Percentiles rank a stretch among this genome's conserved stretches.
phyloP scores from a whole-genome alignment of 2,329 filamentous ascomycete genomes.

The Monosporascus sp. region DNA sequence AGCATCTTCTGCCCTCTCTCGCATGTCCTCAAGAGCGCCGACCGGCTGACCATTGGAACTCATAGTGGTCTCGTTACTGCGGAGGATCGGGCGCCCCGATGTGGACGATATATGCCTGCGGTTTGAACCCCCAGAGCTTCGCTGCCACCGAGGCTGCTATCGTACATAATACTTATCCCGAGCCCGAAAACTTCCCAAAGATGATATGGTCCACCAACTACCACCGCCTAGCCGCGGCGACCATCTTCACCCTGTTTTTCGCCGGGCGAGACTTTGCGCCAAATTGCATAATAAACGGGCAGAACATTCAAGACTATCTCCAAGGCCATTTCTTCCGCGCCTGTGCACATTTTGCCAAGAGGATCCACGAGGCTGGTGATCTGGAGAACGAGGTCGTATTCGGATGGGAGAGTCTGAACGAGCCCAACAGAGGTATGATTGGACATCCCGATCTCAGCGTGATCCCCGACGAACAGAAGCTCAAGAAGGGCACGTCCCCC shows the following conservation, averaged over 20 bases:
- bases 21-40: not conserved
- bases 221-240: constrained; percentile 75
- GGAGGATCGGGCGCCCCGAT: constrained; percentile 93
- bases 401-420: constrained; percentile 95
- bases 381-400: constrained; percentile 82
- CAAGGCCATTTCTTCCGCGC: constrained; percentile 81
- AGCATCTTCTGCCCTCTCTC: constrained; percentile 26
- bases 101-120: constrained; percentile 96
- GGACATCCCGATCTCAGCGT: constrained; percentile 75
- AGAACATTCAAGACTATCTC: constrained; percentile 95
- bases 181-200: constrained; percentile 83
- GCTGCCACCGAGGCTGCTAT: constrained; percentile 83
- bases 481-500: constrained; percentile 88
- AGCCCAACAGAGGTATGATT: constrained; percentile 84
- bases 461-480: constrained; percentile 79
- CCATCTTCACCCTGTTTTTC: constrained; percentile 93
- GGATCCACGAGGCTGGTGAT: constrained; percentile 85
- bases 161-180: constrained; percentile 88
- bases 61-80: constrained; percentile 84
- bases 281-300: constrained; percentile 88
- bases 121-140: constrained; percentile 81
- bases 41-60: constrained; percentile 19
- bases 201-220: constrained; percentile 99
- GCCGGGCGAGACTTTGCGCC: constrained; percentile 87
- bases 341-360: constrained; percentile 71